Base-by-base conservation (phyloP, 768 basidiomycete genomes). In the Lactarius sanguifluus region DNA sequence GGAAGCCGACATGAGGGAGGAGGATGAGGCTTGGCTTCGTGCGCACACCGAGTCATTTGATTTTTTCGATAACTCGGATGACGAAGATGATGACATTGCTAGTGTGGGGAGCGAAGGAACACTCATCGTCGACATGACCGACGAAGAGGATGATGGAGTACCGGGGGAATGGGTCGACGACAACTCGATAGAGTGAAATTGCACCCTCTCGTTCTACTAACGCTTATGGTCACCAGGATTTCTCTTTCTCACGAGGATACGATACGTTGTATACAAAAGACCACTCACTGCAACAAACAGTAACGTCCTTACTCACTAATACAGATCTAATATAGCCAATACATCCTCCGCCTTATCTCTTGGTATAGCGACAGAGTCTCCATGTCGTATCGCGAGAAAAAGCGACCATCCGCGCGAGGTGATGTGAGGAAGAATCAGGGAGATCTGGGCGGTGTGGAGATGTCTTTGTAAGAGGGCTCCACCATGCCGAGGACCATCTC, bases 11-110 rank as follows among this genome's bases (percentile, higher is more conserved):
- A 47, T 89, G n/a, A 70, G 73, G 0, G 59, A 70, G 1, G 75
- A 76, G 28, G 82, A 86, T 15, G 78, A 79, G 67, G 72, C 72
- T 47, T 90, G 87, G 88, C 71, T 90, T 45, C 77, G 73, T 59
- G 73, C 74, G 6, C 78, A 88, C 69, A 59, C 86, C 59, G 81
- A 84, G 64, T 76, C 76, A 38, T 79, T 89, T 18, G 82, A 83
- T 13, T 82, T 78, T 67, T 89, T 86, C 66, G 86, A 85, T 58
- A 72, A 68, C 36, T 74, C 84, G 40, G 86, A 85, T 55, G 80
- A 80, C 56, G 79, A 80, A 36, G 86, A 84, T 59, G 75, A 74
- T n/a, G 62, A 61, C 9, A 20, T 9, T 23, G 62, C 70, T 8
- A 52, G 41, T 7, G 41, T 41, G 41, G 41, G 7, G 41, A 5